phyloP scores from a whole-genome alignment of 2,329 filamentous ascomycete species.

The Cercospora sp. region DNA sequence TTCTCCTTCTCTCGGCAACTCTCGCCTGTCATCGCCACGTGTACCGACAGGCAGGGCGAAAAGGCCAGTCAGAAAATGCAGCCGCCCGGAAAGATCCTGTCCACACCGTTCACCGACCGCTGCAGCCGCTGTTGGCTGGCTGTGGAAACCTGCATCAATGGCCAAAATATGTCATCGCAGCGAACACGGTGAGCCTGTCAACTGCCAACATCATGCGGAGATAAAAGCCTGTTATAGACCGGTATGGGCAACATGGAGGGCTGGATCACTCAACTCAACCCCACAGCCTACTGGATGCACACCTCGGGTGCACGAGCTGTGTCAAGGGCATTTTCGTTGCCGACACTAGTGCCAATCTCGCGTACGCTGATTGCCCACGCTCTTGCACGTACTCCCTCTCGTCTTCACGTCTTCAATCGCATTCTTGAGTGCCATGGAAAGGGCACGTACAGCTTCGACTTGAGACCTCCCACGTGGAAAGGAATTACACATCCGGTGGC shows the following conservation, averaged over 20 bases:
- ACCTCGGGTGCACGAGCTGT: neutral
- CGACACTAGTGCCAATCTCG: neutral
- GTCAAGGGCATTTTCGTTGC: neutral
- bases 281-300: neutral
- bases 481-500: neutral
- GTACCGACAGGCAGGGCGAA: neutral
- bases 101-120: neutral
- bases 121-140: neutral
- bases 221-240: neutral
- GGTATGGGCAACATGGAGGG: neutral
- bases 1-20: conserved; percentile 7
- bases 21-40: conserved; percentile 7
- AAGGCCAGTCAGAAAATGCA: neutral
- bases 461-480: neutral
- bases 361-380: neutral
- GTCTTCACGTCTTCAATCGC: neutral
- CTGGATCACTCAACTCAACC: neutral
- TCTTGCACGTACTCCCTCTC: neutral
- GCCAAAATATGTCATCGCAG: neutral
- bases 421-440: neutral
- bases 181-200: neutral
- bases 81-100: neutral
- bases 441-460: neutral
- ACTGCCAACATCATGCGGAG: neutral
- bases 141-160: neutral